phyloP scores from a whole-genome alignment of 352 stramenopile genomes.

The Globisporangium alternatum region DNA sequence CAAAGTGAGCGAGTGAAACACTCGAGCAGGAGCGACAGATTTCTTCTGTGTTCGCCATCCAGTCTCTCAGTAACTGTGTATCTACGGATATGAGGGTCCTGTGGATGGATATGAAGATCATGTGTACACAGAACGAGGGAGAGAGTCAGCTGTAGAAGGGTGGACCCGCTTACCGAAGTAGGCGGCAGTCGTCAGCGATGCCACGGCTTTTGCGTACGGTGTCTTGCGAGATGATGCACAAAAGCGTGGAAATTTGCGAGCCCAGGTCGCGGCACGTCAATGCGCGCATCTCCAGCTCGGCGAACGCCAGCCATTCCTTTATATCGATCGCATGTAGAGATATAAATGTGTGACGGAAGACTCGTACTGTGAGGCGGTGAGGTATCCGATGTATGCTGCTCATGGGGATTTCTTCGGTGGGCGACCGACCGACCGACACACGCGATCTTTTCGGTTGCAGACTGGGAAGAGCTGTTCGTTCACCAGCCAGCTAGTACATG shows the following conservation, averaged over 20 bases:
- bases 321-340: too few species aligned
- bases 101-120: not conserved
- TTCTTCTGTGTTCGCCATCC: not conserved
- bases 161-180: not conserved
- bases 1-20: slow-evolving; percentile 1
- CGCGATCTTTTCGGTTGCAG: not conserved
- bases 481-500: not conserved
- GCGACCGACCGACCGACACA: too few species aligned
- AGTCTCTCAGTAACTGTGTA: not conserved
- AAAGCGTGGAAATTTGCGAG: too few species aligned
- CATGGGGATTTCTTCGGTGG: too few species aligned
- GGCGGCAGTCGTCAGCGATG: too few species aligned
- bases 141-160: slow-evolving; percentile 5
- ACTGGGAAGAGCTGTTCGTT: not conserved
- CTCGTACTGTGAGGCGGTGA: not conserved
- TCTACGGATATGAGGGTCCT: not conserved
- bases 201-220: too few species aligned
- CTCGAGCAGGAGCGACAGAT: not conserved
- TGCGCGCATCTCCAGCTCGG: too few species aligned
- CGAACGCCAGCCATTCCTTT: too few species aligned
- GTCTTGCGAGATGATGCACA: too few species aligned
- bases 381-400: not conserved
- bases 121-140: not conserved
- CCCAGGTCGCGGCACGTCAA: too few species aligned
- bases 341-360: too few species aligned